A percentile compares a stretch with the other conserved stretches of the same genome.
These are phyloP conservation scores for Solanum megistacrolobum DNA, from an alignment of 257 asterid genomes.

Conservation along the genomic window DNA sequence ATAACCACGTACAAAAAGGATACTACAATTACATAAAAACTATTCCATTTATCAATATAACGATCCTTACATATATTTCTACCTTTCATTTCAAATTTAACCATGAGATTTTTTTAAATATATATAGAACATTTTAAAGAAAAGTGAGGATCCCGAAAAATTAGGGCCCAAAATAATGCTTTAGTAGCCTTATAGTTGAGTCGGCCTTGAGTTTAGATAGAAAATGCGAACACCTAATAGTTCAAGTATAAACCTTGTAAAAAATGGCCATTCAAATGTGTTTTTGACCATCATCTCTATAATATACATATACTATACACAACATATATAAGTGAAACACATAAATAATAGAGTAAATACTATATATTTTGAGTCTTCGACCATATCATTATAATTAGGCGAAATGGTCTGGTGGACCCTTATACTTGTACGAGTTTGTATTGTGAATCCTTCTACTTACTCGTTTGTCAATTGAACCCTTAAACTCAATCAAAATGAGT, in stretches of 20 bases:
- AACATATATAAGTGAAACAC: not conserved
- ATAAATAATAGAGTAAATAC: no score
- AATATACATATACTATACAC: not conserved
- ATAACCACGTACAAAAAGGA: no score
- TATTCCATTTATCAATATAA: no score
- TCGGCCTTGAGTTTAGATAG: not conserved
- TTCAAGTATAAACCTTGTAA: not conserved
- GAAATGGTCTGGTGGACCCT: no score
- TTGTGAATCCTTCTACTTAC: no score
- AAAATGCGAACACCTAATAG: not conserved
- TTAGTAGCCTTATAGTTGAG: not conserved
- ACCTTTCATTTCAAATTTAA: not conserved
- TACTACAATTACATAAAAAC: no score
- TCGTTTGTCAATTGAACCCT: no score
- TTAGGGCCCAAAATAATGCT: not conserved
- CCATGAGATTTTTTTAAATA: not conserved
- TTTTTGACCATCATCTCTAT: not conserved
- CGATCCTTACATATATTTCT: not conserved
- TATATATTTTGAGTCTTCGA: no score
- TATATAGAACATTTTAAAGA: no score
- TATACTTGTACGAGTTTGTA: no score
- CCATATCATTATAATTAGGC: no score
- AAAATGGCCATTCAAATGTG: not conserved
- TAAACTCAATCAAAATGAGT: no score
- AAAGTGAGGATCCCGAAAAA: not conserved